These are phyloP conservation scores for Pichia sp. DNA, from an alignment of 1,139 yeast genomes.

Conservation along the genomic window DNA sequence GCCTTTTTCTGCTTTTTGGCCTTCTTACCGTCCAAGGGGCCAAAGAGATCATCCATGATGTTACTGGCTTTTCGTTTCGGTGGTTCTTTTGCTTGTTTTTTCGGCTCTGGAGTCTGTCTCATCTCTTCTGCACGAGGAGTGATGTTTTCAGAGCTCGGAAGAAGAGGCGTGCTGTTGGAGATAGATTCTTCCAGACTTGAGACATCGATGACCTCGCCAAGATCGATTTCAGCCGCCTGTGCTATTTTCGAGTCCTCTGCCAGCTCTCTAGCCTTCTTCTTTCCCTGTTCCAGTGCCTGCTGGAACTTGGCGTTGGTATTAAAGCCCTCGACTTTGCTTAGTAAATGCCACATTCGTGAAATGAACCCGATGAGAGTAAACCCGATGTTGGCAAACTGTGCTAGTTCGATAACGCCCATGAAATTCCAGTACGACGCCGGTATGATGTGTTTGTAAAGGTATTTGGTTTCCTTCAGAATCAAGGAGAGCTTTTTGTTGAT, in stretches of 20 bases:
- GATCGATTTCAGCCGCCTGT: conserved; percentile 18
- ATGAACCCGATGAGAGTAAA: conserved; percentile 59
- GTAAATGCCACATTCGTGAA: conserved; percentile 42
- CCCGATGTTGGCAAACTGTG: conserved; percentile 75
- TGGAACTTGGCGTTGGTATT: conserved; percentile 16
- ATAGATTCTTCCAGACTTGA: not conserved
- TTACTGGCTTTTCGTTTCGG: not conserved
- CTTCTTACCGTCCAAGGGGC: conserved; percentile 22
- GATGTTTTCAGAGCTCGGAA: too few relatives aligned
- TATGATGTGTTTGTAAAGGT: conserved; percentile 40
- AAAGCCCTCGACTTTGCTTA: conserved; percentile 26
- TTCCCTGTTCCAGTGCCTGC: conserved; percentile 14
- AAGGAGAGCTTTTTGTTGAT: conserved; percentile 18
- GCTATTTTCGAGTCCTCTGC: conserved; percentile 14
- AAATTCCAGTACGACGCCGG: conserved; percentile 56
- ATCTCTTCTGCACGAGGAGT: too few relatives aligned
- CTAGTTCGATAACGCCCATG: conserved; percentile 65
- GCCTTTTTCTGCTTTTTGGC: conserved; percentile 43
- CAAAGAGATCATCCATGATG: conserved; percentile 9
- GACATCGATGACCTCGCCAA: conserved; percentile 29
- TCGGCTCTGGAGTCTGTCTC: too few relatives aligned
- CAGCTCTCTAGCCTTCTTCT: conserved; percentile 14
- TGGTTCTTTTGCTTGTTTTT: not conserved
- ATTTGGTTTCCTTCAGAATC: conserved; percentile 30
- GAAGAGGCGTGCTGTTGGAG: not conserved